Base-by-base conservation (phyloP, 2,329 filamentous ascomycete species). In the Parascedosporium putredinis region DNA sequence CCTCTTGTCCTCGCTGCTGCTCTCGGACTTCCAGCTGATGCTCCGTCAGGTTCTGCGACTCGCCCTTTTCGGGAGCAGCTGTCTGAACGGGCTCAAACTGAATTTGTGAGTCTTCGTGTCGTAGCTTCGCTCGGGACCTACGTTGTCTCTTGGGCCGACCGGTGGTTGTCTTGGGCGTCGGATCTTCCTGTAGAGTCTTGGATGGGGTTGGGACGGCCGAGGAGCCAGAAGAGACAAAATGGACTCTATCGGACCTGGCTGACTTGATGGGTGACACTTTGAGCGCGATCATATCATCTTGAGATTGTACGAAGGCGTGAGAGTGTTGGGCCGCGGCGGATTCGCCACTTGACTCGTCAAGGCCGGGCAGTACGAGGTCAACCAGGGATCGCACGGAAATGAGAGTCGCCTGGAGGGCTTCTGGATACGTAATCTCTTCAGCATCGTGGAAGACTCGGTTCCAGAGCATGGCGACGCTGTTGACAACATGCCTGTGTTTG, bases 51-150 rank as follows among this genome's bases (percentile, higher is more conserved):
- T 82, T 66, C 57, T 93, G 88, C 1, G 85, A 88, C 50, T 87
- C 82, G 2, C 74, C 60, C 1, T 63, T 66, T 12, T 67, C 64
- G 4, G 72, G 66, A 3, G 74, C 63, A 0, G 82, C 79, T 10
- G 81, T 79, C 25, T 78, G 75, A 44, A 91, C 83, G 0, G 79
- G 68, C 2, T 83, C 79, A 58, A 93, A 93, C 40, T 86, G 75
- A 23, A 94, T 75, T 59, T 94, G 88, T 1, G 88, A 94, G 63
- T 94, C 78, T 54, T 95, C 79, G 57, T 95, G 88, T 29, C 85
- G 79, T 24, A 83, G 70, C 52, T 76, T 78, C 16, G 75, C 70
- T 44, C 74, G 78, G 22, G 52, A 59, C 3, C 54, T 60, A 22
- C 57, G 55, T 47, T 63, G 64, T 14, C 45, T 52, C 40, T 50